These are phyloP conservation scores for Ustilago loliicola DNA, from an alignment of 1,284 basidiomycete species.

Conservation along the genomic window DNA sequence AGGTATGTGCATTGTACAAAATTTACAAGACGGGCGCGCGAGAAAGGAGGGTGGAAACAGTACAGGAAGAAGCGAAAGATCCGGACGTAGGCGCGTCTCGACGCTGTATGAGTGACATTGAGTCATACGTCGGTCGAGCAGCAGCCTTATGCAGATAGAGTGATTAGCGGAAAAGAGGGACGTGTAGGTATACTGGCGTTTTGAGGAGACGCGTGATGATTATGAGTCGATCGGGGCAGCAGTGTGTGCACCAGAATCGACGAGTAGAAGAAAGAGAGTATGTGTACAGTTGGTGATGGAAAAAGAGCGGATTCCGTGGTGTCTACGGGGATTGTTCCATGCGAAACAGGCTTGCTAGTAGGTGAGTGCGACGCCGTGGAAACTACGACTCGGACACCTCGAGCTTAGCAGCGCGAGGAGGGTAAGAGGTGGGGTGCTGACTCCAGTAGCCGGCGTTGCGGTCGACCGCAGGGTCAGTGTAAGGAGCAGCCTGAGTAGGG, in stretches of 20 bases:
- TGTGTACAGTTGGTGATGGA: constrained; percentile 4
- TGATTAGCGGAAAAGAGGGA: constrained; percentile 6
- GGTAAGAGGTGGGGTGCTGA: constrained; percentile 45
- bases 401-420: constrained; percentile 34
- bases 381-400: constrained; percentile 38
- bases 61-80: constrained; percentile 3
- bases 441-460: constrained; percentile 46
- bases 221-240: background rate
- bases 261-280: background rate
- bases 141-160: background rate
- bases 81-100: constrained; percentile 6
- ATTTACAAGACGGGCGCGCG: constrained; percentile 19
- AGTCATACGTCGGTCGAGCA: constrained; percentile 13
- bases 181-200: constrained; percentile 3
- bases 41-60: background rate
- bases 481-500: constrained; percentile 70
- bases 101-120: constrained; percentile 16
- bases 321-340: constrained; percentile 4
- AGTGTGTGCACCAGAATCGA: background rate
- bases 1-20: constrained; percentile 25
- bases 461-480: constrained; percentile 37
- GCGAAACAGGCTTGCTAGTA: background rate
- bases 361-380: background rate
- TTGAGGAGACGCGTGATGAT: background rate
- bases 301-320: constrained; percentile 5